Percentiles rank a stretch among this genome's conserved stretches.
phyloP scores from a whole-genome alignment of 2,329 filamentous ascomycete species.

The Proliferodiscus dingleyae region DNA sequence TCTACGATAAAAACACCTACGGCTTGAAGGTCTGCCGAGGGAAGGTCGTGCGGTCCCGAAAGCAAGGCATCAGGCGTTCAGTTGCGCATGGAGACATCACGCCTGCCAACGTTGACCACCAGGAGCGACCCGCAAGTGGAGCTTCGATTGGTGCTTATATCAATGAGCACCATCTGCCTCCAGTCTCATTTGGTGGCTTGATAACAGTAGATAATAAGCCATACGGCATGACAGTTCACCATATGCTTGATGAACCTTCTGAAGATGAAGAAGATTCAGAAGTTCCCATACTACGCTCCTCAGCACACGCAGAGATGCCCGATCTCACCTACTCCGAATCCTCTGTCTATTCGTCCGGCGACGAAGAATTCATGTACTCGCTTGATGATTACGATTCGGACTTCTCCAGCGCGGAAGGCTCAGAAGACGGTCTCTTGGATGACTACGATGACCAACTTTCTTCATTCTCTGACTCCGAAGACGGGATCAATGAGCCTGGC shows the following conservation, averaged over 20 bases:
- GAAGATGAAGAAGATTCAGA: conserved; percentile 28
- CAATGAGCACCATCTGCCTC: conserved; percentile 77
- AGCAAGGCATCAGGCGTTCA: conserved; percentile 36
- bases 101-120: conserved; percentile 68
- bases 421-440: conserved; percentile 34
- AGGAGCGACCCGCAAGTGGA: conserved; percentile 73
- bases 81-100: conserved; percentile 40
- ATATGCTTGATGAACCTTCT: conserved; percentile 78
- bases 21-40: conserved; percentile 69
- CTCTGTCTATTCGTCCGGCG: conserved; percentile 31
- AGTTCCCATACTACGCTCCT: conserved; percentile 28
- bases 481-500: conserved; percentile 45
- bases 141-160: conserved; percentile 92
- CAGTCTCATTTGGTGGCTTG: conserved; percentile 85
- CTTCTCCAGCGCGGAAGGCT: conserved; percentile 16
- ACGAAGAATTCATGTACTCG: conserved; percentile 53
- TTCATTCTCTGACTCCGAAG: conserved; percentile 43
- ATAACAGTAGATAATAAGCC: conserved; percentile 78
- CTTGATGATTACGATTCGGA: conserved; percentile 60
- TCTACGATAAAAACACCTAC: conserved; percentile 61
- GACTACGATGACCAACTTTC: conserved; percentile 38
- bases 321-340: conserved; percentile 33
- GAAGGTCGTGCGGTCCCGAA: conserved; percentile 58
- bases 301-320: conserved; percentile 27
- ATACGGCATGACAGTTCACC: conserved; percentile 94